Evolutionary conservation across 306 rosid genomes (phyloP), one percentile per base, ranked within the genome.

Genomic region (Benincasa hispida): DNA sequence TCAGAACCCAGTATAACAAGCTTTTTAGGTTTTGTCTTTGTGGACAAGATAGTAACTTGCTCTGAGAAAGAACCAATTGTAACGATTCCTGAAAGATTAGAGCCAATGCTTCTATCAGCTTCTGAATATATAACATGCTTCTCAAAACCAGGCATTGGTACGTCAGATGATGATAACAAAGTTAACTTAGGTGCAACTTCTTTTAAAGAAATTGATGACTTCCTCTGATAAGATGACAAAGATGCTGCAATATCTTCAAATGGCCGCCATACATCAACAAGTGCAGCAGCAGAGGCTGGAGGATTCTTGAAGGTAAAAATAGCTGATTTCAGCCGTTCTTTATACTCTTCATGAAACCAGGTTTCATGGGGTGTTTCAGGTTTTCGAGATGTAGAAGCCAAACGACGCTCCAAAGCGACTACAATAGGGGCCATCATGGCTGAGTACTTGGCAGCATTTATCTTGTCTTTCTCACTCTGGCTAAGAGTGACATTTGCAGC

Each of bases 361-460:
- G 85, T 83, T 88, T 93, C 98, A 89, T 93, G 98, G 81, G 96
- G 96, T 22, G 96, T 93, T 83, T 89, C 97, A 55, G 98, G 96
- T 86, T 91, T 89, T 68, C 93, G 93, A 77, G 98, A 88, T 56
- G 98, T 93, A 65, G 98, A 91, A 82, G 96, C 91, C 73, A 93
- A 86, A 57, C 98, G 98, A 30, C 97, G 98, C 78, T 93, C 98
- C 84, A 93, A 80, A 63, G 98, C 96, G 85, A 93, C 97, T 81
- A 87, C 92, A 86, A 93, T 91, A 70, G 98, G 98, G 72, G 98
- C 98, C 97, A 93, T 93, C 97, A 93, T 93, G 82, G 98, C 98
- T 72, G 97, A 91, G 83, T 93, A 93, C 80, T 94, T 93, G 13
- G 97, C 96, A 82, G 98, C 91, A 70, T 89, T 93, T 80, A 93